A percentile compares a stretch with the other conserved stretches of the same genome.
Conservation (phyloP, 768 basidiomycete genomes). For the Suillus occidentalis region DNA sequence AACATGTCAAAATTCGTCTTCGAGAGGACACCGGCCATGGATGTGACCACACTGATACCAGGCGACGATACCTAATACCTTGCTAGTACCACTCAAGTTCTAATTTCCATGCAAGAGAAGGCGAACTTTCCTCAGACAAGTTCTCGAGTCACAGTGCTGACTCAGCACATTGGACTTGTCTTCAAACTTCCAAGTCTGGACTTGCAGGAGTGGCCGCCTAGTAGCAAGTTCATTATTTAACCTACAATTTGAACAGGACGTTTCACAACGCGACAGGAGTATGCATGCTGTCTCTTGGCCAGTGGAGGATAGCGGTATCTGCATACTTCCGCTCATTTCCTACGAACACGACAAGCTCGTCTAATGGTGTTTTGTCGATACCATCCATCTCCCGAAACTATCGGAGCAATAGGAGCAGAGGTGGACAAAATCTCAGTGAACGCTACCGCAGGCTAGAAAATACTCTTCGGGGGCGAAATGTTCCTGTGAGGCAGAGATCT, state of each 20-base stretch:
- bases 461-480: conserved; percentile 45
- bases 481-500: conserved; percentile 32
- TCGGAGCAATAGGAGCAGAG: conserved; percentile 18
- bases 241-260: background rate
- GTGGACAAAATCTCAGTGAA: conserved; percentile 60
- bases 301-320: conserved; percentile 5
- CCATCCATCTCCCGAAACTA: conserved; percentile 1
- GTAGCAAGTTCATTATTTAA: background rate
- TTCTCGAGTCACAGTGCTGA: no score
- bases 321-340: conserved; percentile 12
- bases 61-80: background rate
- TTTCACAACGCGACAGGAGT: background rate
- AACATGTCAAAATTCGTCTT: background rate
- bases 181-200: no score
- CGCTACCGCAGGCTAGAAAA: conserved; percentile 59
- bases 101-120: background rate
- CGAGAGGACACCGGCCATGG: background rate
- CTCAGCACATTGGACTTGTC: no score
- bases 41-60: background rate
- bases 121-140: background rate
- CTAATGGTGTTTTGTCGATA: background rate
- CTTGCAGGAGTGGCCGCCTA: no score
- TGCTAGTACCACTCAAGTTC: background rate
- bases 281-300: conserved; percentile 22
- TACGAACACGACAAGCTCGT: background rate